A percentile compares a stretch with the other conserved stretches of the same genome.
Conservation (phyloP, 768 basidiomycete species). For the Suillus paluster region DNA sequence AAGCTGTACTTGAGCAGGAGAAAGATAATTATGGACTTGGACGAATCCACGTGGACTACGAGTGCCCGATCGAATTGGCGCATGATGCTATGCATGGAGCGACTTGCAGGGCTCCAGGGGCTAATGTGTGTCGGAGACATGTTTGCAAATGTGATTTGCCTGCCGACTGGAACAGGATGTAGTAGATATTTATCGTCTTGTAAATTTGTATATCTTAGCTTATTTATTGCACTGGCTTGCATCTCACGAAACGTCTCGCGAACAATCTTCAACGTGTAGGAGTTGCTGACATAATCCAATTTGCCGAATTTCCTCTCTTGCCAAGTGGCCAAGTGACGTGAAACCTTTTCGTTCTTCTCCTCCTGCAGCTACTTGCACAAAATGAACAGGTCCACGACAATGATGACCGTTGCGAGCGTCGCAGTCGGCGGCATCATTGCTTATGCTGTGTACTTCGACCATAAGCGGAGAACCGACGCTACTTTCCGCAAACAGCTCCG, state of each 20-base stretch:
- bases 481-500: conserved; percentile 89
- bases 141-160: conserved; percentile 4
- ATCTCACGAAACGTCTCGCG: neutral
- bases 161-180: neutral
- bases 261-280: neutral
- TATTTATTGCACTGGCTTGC: neutral
- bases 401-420: conserved; percentile 46
- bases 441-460: conserved; percentile 94
- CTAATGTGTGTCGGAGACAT: neutral
- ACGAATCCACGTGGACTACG: neutral
- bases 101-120: neutral
- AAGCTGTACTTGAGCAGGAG: neutral
- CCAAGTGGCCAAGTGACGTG: conserved; percentile 14
- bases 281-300: conserved; percentile 23
- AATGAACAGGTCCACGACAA: conserved; percentile 41
- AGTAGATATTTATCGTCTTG: neutral
- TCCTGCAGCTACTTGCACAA: conserved; percentile 21
- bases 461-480: conserved; percentile 86
- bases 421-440: conserved; percentile 64
- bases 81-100: conserved; percentile 1
- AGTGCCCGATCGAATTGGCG: neutral
- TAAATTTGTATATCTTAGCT: neutral
- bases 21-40: neutral
- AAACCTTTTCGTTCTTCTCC: conserved; percentile 16
- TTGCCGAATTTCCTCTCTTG: conserved; percentile 12